A percentile compares a stretch with the other conserved stretches of the same genome.
phyloP scores from a whole-genome alignment of 495 filamentous ascomycete genomes.

The Hypoxylon lenormandii region DNA sequence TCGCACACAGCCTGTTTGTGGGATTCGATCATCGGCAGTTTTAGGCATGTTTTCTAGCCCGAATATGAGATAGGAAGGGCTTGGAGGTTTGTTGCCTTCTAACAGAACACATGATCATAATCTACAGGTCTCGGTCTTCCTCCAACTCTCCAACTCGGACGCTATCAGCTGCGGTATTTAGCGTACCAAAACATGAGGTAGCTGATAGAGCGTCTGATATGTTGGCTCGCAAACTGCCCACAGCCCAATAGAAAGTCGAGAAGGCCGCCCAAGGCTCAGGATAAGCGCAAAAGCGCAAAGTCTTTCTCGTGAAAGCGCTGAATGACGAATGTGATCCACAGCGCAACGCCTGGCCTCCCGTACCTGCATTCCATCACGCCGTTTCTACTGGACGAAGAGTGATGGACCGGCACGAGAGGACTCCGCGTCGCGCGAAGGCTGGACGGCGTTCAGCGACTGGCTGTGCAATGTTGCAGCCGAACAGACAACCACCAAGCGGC shows the following conservation, averaged over 20 bases:
- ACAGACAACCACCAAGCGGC: conserved; percentile 34
- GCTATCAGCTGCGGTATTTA: conserved; percentile 11
- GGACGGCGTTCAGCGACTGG: conserved; percentile 50
- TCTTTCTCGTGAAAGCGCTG: conserved; percentile 45
- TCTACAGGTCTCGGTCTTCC: not conserved
- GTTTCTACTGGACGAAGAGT: conserved; percentile 36
- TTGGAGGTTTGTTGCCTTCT: not conserved
- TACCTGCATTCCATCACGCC: conserved; percentile 48
- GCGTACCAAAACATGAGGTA: no score
- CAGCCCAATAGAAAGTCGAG: conserved; percentile 30
- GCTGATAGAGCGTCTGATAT: conserved; percentile 25
- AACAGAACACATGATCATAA: conserved; percentile 21
- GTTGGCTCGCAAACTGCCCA: conserved; percentile 26
- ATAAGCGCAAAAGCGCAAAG: conserved; percentile 40
- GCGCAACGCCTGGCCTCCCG: conserved; percentile 41
- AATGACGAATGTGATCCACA: conserved; percentile 44
- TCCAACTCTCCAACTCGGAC: conserved; percentile 1
- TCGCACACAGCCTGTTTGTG: conserved; percentile 32
- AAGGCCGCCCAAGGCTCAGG: conserved; percentile 21
- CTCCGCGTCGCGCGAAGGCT: conserved; percentile 49
- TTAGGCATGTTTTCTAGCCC: conserved; percentile 20
- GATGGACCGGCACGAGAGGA: conserved; percentile 38
- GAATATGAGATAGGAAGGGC: conserved; percentile 10
- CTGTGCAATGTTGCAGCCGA: conserved; percentile 55
- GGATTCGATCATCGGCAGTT: conserved; percentile 32